These are phyloP conservation scores for Aspergillus phoenicis DNA, from an alignment of 2,329 filamentous ascomycete genomes.

Conservation along the genomic window DNA sequence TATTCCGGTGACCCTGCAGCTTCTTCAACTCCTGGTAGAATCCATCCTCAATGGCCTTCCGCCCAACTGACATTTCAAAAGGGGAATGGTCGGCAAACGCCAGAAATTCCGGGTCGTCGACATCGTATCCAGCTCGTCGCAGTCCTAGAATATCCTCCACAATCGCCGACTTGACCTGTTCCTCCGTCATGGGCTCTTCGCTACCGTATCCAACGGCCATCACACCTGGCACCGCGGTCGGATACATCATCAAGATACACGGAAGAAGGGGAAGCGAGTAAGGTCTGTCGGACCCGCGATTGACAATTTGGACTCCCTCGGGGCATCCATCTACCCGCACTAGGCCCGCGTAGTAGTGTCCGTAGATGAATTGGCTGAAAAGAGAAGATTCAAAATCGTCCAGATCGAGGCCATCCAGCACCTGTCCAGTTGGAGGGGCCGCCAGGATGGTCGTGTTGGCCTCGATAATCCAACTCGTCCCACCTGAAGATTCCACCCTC, in stretches of 20 bases:
- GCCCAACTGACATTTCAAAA: conserved; percentile 32
- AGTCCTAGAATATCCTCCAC: conserved; percentile 3
- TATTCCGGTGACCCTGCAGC: conserved; percentile 42
- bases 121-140: background rate
- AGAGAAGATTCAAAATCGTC: conserved; percentile 33
- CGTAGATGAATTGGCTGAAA: conserved; percentile 33
- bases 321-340: conserved; percentile 32
- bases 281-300: conserved; percentile 11
- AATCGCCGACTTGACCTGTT: conserved; percentile 8
- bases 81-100: conserved; percentile 28
- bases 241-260: conserved; percentile 4
- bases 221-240: background rate
- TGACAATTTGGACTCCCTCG: conserved; percentile 2
- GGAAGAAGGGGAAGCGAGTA: conserved; percentile 16
- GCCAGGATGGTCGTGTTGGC: conserved; percentile 43
- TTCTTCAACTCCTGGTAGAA: conserved; percentile 42
- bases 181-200: conserved; percentile 5
- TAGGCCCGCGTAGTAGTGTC: conserved; percentile 35
- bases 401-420: conserved; percentile 37
- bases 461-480: conserved; percentile 30
- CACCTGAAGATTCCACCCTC: conserved; percentile 28
- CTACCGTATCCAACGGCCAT: conserved; percentile 10
- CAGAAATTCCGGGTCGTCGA: conserved; percentile 16
- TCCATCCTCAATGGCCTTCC: conserved; percentile 35
- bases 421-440: conserved; percentile 38